Conservation (phyloP, 768 basidiomycete species). For the Boletus vermiculosoides region DNA sequence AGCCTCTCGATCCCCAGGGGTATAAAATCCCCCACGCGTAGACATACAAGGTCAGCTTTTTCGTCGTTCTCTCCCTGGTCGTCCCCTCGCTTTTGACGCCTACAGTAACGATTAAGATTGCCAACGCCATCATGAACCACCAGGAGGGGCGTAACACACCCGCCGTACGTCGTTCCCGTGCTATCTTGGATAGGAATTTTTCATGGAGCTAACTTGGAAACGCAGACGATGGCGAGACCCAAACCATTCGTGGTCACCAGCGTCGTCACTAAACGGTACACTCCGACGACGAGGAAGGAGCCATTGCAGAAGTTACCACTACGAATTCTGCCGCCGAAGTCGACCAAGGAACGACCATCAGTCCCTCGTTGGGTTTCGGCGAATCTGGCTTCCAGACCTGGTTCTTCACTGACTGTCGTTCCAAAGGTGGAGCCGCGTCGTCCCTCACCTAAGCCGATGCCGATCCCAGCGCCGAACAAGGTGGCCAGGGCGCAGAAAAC, state of each 20-base stretch:
- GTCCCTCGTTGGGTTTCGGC: neutral
- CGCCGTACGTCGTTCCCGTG: neutral
- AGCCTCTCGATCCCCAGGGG: neutral
- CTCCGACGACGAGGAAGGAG: neutral
- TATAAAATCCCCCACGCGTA: neutral
- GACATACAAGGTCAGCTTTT: neutral
- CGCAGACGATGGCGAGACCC: neutral
- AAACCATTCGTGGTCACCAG: conserved; percentile 14
- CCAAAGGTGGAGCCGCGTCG: neutral
- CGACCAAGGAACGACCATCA: neutral
- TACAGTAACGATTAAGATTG: neutral
- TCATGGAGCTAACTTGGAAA: neutral
- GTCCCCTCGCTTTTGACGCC: neutral
- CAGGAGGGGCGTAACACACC: too few species aligned
- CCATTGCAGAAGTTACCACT: neutral
- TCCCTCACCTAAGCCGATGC: neutral
- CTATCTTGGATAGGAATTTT: neutral
- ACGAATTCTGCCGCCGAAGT: neutral
- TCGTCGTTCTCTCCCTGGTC: neutral
- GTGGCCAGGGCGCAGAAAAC: neutral
- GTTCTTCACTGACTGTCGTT: too few species aligned
- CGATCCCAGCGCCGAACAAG: neutral
- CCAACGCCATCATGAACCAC: neutral
- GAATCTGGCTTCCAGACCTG: neutral
- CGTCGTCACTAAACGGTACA: neutral